phyloP scores from a whole-genome alignment of 1,284 basidiomycete species.

The Abortiporus biennis region DNA sequence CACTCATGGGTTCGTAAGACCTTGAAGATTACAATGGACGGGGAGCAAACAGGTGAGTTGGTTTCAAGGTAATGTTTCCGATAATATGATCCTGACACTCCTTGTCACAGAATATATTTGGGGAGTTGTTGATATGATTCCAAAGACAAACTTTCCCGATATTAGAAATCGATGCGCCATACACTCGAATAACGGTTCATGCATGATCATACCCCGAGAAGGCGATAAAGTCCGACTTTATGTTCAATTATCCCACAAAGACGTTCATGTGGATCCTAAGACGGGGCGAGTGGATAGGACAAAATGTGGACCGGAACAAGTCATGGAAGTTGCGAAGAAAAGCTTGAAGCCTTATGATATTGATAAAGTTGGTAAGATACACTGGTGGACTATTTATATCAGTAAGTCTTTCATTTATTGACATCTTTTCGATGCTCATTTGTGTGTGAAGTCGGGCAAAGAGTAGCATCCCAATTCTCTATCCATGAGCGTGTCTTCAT shows the following conservation, averaged over 20 bases:
- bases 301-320: slow-evolving; percentile 50
- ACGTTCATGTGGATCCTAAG: slow-evolving; percentile 35
- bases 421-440: background rate
- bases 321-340: slow-evolving; percentile 62
- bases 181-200: slow-evolving; percentile 47
- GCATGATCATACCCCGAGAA: slow-evolving; percentile 76
- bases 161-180: slow-evolving; percentile 65
- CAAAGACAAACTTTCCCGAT: slow-evolving; percentile 77
- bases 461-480: slow-evolving; percentile 67
- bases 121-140: slow-evolving; percentile 72
- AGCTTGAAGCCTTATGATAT: slow-evolving; percentile 68
- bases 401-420: no score
- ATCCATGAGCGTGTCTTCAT: slow-evolving; percentile 72
- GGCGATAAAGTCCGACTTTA: slow-evolving; percentile 69
- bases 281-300: slow-evolving; percentile 59
- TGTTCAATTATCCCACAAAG: slow-evolving; percentile 56
- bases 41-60: slow-evolving; percentile 60
- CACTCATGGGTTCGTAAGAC: slow-evolving; percentile 78
- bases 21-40: slow-evolving; percentile 69
- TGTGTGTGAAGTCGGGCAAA: slow-evolving; percentile 54
- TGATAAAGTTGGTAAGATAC: slow-evolving; percentile 45
- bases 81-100: background rate
- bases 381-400: slow-evolving; percentile 81
- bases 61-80: background rate
- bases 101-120: slow-evolving; percentile 54